These are phyloP conservation scores for Populus hybrid DNA, from an alignment of 441 rosid genomes.

Conservation along the genomic window DNA sequence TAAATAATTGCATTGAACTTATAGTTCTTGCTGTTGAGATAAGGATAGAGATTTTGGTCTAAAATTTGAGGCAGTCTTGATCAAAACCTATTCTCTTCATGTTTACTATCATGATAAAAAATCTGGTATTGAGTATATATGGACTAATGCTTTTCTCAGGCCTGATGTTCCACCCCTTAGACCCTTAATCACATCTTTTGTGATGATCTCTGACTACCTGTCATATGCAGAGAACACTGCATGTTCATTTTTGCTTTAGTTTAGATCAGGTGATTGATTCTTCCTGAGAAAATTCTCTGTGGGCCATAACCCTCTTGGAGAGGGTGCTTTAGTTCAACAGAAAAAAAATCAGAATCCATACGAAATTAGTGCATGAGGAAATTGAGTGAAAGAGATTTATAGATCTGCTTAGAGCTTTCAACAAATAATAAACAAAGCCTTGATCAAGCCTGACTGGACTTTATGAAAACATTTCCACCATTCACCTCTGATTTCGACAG, in stretches of 20 bases:
- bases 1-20: not conserved
- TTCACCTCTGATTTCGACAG: not conserved
- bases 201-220: not conserved
- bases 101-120: not conserved
- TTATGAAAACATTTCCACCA: not conserved
- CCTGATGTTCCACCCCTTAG: not conserved
- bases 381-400: not conserved
- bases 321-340: not conserved
- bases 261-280: not conserved
- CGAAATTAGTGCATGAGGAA: not conserved
- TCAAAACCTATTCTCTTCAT: not conserved
- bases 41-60: not conserved
- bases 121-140: not conserved
- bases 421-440: not conserved
- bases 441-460: not conserved
- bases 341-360: not conserved
- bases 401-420: not conserved
- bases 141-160: not conserved
- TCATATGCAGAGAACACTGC: not conserved
- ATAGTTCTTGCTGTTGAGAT: not conserved
- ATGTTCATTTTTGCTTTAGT: not conserved
- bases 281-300: not conserved
- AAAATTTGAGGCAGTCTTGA: not conserved
- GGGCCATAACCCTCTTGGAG: not conserved
- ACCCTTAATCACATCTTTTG: not conserved